Percentiles rank a stretch among this genome's conserved stretches.
Conservation (phyloP, 2,329 filamentous ascomycete species). For the Parafenestella ontariensis region DNA sequence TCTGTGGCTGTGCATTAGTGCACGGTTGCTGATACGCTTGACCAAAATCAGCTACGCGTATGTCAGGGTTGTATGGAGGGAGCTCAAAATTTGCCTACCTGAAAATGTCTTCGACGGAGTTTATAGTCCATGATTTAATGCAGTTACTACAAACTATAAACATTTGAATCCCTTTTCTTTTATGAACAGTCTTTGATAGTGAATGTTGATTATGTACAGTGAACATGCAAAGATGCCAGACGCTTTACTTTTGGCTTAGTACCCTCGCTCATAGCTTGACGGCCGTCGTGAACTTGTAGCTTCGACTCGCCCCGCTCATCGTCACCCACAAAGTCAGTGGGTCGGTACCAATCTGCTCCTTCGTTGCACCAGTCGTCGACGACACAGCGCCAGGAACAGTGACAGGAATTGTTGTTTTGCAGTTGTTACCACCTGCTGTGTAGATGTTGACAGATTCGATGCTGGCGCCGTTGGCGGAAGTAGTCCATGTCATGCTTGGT, state of each 20-base stretch:
- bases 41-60: neutral
- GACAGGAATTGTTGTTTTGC: conserved; percentile 60
- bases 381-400: conserved; percentile 59
- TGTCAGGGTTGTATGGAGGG: neutral
- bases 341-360: conserved; percentile 61
- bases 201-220: conserved; percentile 8
- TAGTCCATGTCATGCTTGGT: conserved; percentile 57
- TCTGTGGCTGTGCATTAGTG: conserved; percentile 13
- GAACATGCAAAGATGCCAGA: conserved; percentile 1
- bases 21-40: neutral
- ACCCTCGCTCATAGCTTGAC: conserved; percentile 29
- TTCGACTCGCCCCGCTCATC: conserved; percentile 45
- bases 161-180: neutral
- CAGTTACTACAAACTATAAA: neutral
- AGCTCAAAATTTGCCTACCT: neutral
- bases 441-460: conserved; percentile 61
- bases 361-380: conserved; percentile 53
- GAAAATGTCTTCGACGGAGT: neutral
- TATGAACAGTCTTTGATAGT: neutral
- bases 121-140: neutral
- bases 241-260: conserved; percentile 5
- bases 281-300: conserved; percentile 41
- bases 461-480: conserved; percentile 50
- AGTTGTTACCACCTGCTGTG: conserved; percentile 57
- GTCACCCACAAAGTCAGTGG: conserved; percentile 50